Base-by-base conservation (phyloP, 2,329 filamentous ascomycete genomes). In the Xylariales sp. region DNA sequence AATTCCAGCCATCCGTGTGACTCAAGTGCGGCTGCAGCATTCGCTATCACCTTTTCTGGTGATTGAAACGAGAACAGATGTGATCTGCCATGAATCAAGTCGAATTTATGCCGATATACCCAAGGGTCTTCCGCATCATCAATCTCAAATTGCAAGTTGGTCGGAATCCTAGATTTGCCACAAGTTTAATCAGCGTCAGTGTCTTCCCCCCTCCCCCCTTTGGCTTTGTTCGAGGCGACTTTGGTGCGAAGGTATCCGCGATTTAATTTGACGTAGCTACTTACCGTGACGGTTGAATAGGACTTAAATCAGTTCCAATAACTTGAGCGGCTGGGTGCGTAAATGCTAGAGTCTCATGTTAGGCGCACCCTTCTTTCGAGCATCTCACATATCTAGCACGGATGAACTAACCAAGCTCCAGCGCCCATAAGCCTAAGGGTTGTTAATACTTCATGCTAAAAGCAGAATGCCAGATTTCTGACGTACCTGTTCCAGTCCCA, bases 21-120 rank as follows among this genome's bases (percentile, higher is more conserved):
- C 11, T 24, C 35, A 10, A 44, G 41, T n/a, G 37, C 33, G 14
- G 24, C 23, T n/a, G 24, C 31, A 13, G 41, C 41, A 15, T 28
- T 32, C 7, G 20, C 13, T 6, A 44, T 37, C 11, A 44, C 42
- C 11, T 25, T 24, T 14, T 44, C 25, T 5, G 39, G 35, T 8
- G 41, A 29, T 17, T 41, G 27, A 17, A 44, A 41, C 6, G 29
- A 38, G 5, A 32, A 21, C n/a, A 18, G 15, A 12, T 34, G 13
- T n/a, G 16, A 23, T 14, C 42, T 38, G 5, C 33, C 33, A 20
- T 44, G 42, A 20, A 44, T 37, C 8, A 44, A 20, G 17, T 41
- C 40, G 24, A 44, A 44, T 29, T 44, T 41, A 19, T 44, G 42
- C 13, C 39, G 39, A 24, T 41, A 44, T 15, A 41, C 11, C 42